These are phyloP conservation scores for Phylloporus rhodoxanthus DNA, from an alignment of 768 basidiomycete species.

Conservation along the genomic window DNA sequence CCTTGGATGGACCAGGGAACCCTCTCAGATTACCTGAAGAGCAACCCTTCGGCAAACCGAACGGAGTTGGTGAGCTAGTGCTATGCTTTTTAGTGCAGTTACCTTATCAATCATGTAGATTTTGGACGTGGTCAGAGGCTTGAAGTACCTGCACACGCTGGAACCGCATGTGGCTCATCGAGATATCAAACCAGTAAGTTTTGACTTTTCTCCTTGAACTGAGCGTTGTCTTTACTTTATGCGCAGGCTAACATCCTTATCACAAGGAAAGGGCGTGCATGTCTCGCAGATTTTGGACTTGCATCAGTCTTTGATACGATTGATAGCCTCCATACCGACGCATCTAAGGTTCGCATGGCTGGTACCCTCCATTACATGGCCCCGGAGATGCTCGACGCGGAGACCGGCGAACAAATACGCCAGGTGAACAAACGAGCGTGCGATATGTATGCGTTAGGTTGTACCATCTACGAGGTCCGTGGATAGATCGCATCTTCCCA, in stretches of 20 bases:
- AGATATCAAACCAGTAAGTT: conserved; percentile 28
- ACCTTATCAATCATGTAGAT: conserved; percentile 27
- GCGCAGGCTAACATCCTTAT: conserved; percentile 44
- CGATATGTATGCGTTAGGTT: conserved; percentile 40
- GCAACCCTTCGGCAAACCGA: conserved; percentile 20
- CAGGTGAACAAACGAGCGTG: conserved; percentile 24
- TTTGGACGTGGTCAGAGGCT: conserved; percentile 38
- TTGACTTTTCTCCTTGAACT: neutral
- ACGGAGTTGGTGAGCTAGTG: conserved; percentile 27
- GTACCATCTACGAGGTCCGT: conserved; percentile 36
- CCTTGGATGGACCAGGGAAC: conserved; percentile 37
- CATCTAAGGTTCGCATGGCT: conserved; percentile 2
- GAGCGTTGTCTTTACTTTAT: conserved; percentile 7
- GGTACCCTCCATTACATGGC: conserved; percentile 24
- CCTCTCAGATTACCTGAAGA: conserved; percentile 26
- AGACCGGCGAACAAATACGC: neutral
- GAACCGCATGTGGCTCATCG: conserved; percentile 32
- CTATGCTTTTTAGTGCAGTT: neutral
- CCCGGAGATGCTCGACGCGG: conserved; percentile 19
- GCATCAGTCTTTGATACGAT: conserved; percentile 14
- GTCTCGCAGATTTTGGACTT: conserved; percentile 48
- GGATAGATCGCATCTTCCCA: neutral
- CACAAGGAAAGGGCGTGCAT: conserved; percentile 36
- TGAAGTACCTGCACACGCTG: conserved; percentile 40
- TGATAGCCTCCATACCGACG: conserved; percentile 7